These are phyloP conservation scores for Fragosphaeria purpurea DNA, from an alignment of 2,329 filamentous ascomycete genomes.

Conservation along the genomic window DNA sequence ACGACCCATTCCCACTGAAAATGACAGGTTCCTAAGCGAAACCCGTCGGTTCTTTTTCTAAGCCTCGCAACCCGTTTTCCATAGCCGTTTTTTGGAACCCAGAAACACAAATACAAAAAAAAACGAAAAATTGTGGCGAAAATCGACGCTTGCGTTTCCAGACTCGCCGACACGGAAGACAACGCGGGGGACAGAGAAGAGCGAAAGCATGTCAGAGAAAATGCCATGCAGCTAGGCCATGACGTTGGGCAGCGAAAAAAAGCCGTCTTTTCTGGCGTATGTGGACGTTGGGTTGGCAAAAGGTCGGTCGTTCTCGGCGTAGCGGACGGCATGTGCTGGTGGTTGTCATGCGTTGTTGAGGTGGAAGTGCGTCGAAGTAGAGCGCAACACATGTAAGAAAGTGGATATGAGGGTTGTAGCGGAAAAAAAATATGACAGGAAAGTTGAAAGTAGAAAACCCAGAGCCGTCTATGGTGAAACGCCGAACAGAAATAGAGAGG, in stretches of 20 bases:
- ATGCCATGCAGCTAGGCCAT: conserved; percentile 2
- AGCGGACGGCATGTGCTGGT: not conserved
- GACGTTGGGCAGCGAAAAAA: conserved; percentile 10
- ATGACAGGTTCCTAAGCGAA: too few species aligned
- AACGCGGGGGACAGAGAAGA: not conserved
- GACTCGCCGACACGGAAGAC: too few species aligned
- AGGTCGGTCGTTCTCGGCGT: not conserved
- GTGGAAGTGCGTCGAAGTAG: not conserved
- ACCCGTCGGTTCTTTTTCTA: too few species aligned
- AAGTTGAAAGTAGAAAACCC: conserved; percentile 2
- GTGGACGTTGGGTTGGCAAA: conserved; percentile 1
- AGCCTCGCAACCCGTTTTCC: too few species aligned
- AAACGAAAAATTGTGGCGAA: too few species aligned
- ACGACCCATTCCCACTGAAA: too few species aligned
- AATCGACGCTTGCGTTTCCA: too few species aligned
- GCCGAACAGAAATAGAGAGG: conserved; percentile 4
- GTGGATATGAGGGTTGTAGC: not conserved
- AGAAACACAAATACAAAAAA: too few species aligned
- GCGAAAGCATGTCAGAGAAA: not conserved
- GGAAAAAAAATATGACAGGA: not conserved
- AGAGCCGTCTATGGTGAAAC: conserved; percentile 11
- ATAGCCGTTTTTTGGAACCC: too few species aligned
- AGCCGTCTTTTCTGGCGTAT: not conserved
- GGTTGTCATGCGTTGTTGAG: not conserved
- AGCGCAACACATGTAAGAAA: not conserved